Evolutionary conservation across 2,329 filamentous ascomycete species (phyloP).

Genomic region (Ambrosiella xylebori): DNA sequence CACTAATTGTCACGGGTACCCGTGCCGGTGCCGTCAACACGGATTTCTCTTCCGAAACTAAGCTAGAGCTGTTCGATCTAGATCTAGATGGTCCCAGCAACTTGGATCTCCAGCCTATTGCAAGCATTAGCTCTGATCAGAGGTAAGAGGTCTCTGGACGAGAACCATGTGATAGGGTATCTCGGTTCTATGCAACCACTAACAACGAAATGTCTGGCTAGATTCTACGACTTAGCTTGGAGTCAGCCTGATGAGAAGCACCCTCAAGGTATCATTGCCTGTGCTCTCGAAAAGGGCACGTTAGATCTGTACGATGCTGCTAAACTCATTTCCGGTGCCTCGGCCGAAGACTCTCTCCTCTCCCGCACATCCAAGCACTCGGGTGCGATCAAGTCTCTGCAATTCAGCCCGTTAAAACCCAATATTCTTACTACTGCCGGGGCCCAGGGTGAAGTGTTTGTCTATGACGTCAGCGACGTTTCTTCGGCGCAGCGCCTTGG

Average conservation of each 20-base stretch:
- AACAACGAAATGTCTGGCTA: slow-evolving; percentile 21
- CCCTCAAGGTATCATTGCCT: slow-evolving; percentile 78
- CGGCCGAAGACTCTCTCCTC: slow-evolving; percentile 51
- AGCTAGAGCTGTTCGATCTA: slow-evolving; percentile 91
- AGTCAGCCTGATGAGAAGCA: slow-evolving; percentile 62
- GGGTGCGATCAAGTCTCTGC: slow-evolving; percentile 80
- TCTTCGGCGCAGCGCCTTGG: slow-evolving; percentile 77
- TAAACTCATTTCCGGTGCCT: slow-evolving; percentile 38
- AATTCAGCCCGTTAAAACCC: slow-evolving; percentile 87
- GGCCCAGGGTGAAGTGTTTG: slow-evolving; percentile 86
- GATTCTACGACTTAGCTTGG: slow-evolving; percentile 97
- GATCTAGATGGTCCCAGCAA: slow-evolving; percentile 62
- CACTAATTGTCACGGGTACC: slow-evolving; percentile 82
- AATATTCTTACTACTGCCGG: slow-evolving; percentile 87
- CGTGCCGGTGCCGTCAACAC: slow-evolving; percentile 88
- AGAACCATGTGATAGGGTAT: background rate
- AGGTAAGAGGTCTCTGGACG: slow-evolving; percentile 40
- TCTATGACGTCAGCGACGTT: slow-evolving; percentile 86
- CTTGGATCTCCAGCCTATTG: slow-evolving; percentile 70
- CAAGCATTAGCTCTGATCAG: slow-evolving; percentile 71
- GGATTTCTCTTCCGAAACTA: slow-evolving; percentile 94
- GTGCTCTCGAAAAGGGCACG: slow-evolving; percentile 84
- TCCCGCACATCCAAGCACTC: slow-evolving; percentile 79
- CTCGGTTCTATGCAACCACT: background rate
- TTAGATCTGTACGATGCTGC: slow-evolving; percentile 86